Evolutionary conservation across 2,329 filamentous ascomycete species (phyloP), one percentile per base, ranked within the genome.

Genomic region (Plectosphaerella plurivora): DNA sequence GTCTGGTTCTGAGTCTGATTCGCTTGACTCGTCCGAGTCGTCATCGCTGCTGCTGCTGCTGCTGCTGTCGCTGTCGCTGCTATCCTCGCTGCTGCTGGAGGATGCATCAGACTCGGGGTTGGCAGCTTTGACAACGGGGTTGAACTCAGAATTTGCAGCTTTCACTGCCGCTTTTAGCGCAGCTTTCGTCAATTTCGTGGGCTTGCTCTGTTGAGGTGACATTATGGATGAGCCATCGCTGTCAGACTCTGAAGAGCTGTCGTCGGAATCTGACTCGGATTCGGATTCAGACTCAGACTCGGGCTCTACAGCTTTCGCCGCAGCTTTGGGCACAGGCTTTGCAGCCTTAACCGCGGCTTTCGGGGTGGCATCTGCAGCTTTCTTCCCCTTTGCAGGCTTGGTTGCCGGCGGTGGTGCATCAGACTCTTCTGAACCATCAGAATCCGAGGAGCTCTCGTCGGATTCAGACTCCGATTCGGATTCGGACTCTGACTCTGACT

Each of bases 1-100:
- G 46, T 74, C 71, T 0, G 66, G 63, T 28, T 65, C 65, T 2
- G 64, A 65, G 11, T 61, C 63, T 1, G 68, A 68, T 9, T 44
- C 41, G 18, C 41, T 44, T 18, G 37, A 4, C 4, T 7, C 36
- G 46, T 54, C 28, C 15, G 56, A 58, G n/a, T 55, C 56, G 7
- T 57, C 55, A 39, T 53, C 55, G 37, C 56, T 57, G 42, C 53
- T 56, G 22, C 42, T 36, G 20, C 55, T 50, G 16, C 16, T 20
- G 41, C 41, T 20, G 41, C 41, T 44, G 46, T 48, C 46, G 24
- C 20, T 47, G 4, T 47, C 45, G 12, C 11, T 24, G 45, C 24
- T 33, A 9, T 33, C 45, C 5, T 47, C 45, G 15, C 18, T 36
- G n/a, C 45, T 47, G 45, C 46, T 48, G 18, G 25, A 37, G 33